Percentiles rank a stretch among this genome's conserved stretches.
Evolutionary conservation across 495 filamentous ascomycete species (phyloP).

Genomic region (Penicillium pulvis): DNA sequence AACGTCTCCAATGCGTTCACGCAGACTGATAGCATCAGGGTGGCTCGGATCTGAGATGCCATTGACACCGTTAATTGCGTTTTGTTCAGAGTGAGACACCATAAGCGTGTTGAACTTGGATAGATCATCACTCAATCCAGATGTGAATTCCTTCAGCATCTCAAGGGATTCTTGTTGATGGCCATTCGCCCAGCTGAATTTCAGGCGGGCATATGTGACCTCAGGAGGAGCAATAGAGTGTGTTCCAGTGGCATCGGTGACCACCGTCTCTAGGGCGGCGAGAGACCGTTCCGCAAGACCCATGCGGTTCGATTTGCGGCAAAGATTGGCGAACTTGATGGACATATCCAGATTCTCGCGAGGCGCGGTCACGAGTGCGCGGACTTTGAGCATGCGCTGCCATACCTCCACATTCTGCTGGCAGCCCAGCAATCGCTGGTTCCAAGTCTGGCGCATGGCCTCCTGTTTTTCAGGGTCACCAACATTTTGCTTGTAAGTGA

Average conservation of each 20-base stretch:
- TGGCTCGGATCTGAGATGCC: constrained; percentile 54
- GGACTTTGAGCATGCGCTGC: constrained; percentile 95
- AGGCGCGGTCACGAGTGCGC: constrained; percentile 86
- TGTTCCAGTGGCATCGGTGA: constrained; percentile 55
- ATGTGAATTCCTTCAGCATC: constrained; percentile 79
- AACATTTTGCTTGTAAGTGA: constrained; percentile 88
- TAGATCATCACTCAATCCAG: constrained; percentile 73
- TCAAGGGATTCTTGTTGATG: constrained; percentile 72
- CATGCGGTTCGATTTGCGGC: constrained; percentile 90
- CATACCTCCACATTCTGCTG: constrained; percentile 98
- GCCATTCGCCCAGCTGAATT: constrained; percentile 87
- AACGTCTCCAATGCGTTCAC: constrained; percentile 46
- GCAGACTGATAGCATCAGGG: constrained; percentile 37
- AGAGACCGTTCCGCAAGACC: constrained; percentile 97
- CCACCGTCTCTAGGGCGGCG: constrained; percentile 70
- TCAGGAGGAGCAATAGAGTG: constrained; percentile 64
- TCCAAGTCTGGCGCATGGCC: constrained; percentile 92
- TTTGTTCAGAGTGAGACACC: constrained; percentile 43
- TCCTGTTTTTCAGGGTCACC: constrained; percentile 80
- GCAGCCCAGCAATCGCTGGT: constrained; percentile 88
- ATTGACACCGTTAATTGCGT: constrained; percentile 60
- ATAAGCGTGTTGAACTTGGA: constrained; percentile 59
- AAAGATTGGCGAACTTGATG: constrained; percentile 98
- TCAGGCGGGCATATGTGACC: constrained; percentile 88
- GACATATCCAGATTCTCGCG: constrained; percentile 96